phyloP scores from a whole-genome alignment of 768 basidiomycete species.

The Lactarius psammicola region DNA sequence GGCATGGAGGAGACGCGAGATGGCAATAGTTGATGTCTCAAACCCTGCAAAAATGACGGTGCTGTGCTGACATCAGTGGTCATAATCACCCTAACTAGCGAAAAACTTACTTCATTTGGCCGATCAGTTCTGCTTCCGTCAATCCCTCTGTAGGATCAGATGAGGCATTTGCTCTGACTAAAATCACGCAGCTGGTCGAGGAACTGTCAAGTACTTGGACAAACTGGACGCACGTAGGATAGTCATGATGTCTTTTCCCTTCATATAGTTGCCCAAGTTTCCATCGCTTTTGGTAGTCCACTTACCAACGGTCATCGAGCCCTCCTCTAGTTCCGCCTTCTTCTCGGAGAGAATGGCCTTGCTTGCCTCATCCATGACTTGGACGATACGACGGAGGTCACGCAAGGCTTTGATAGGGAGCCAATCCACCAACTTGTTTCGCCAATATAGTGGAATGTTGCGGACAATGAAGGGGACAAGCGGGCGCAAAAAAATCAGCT shows the following conservation, averaged over 20 bases:
- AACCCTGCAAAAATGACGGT: slow-evolving; percentile 2
- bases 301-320: neutral
- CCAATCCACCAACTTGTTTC: slow-evolving; percentile 38
- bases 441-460: slow-evolving; percentile 30
- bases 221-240: slow-evolving; percentile 37
- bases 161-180: slow-evolving; percentile 39
- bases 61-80: neutral
- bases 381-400: slow-evolving; percentile 33
- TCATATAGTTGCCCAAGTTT: slow-evolving; percentile 12
- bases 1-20: slow-evolving; percentile 38
- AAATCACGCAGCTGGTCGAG: neutral
- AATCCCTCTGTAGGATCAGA: slow-evolving; percentile 36
- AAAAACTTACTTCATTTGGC: slow-evolving; percentile 36
- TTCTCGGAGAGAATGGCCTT: slow-evolving; percentile 35
- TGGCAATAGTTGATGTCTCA: slow-evolving; percentile 33
- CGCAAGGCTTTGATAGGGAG: slow-evolving; percentile 34
- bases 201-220: neutral
- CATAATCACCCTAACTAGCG: neutral
- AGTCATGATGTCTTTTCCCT: slow-evolving; percentile 41
- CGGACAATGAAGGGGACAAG: slow-evolving; percentile 34
- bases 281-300: slow-evolving; percentile 12
- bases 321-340: slow-evolving; percentile 30
- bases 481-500: neutral
- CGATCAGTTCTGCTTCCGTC: slow-evolving; percentile 39
- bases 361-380: slow-evolving; percentile 36